phyloP scores from a whole-genome alignment of 1,284 basidiomycete genomes.

The Rhodotorula sp. region DNA sequence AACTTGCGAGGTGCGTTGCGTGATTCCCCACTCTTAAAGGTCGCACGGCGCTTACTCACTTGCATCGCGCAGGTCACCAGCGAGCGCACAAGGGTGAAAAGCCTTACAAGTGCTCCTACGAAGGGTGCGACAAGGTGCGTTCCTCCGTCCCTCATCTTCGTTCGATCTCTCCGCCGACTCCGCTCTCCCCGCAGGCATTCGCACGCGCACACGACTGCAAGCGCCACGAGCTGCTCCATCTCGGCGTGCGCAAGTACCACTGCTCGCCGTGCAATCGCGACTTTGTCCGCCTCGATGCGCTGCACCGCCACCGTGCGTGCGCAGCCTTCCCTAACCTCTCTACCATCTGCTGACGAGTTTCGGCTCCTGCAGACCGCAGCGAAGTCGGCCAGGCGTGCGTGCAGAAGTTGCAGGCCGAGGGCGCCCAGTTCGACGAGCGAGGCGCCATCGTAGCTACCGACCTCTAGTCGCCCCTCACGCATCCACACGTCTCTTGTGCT shows the following conservation, averaged over 20 bases:
- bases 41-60: too few relatives aligned
- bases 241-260: constrained; percentile 46
- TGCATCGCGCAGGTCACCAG: constrained; percentile 61
- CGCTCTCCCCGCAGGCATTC: constrained; percentile 55
- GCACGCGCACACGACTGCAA: constrained; percentile 82
- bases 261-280: constrained; percentile 40
- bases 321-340: too few relatives aligned
- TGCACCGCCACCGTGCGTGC: constrained; percentile 40
- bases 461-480: neutral
- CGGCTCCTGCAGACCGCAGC: constrained; percentile 29
- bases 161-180: neutral
- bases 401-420: constrained; percentile 28
- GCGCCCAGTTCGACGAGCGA: constrained; percentile 28
- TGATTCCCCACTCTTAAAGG: too few relatives aligned
- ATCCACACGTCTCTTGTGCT: too few relatives aligned
- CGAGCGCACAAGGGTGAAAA: constrained; percentile 80
- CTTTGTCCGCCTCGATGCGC: constrained; percentile 39
- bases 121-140: constrained; percentile 66
- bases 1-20: constrained; percentile 66
- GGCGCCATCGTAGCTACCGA: constrained; percentile 5
- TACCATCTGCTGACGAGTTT: neutral
- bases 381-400: constrained; percentile 41
- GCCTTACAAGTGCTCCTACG: constrained; percentile 79
- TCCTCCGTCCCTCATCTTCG: neutral
- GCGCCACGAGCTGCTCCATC: constrained; percentile 74